Evolutionary conservation across 2,329 filamentous ascomycete genomes (phyloP).

Genomic region (Nemania sp.): DNA sequence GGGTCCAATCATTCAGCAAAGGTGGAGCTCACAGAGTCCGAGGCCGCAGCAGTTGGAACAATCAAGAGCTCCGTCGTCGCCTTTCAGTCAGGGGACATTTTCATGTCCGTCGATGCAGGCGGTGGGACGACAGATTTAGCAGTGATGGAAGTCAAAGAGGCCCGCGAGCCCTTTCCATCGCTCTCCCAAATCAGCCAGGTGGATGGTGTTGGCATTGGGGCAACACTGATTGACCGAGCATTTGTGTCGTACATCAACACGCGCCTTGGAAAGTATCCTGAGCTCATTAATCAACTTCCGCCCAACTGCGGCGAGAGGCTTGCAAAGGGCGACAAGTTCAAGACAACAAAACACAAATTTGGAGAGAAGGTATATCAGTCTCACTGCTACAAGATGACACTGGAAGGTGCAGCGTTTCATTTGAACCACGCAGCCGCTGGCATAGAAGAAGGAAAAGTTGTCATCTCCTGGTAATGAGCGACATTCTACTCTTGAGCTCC

Average conservation of each 20-base stretch:
- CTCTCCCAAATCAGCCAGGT: constrained; percentile 45
- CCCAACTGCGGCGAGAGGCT: constrained; percentile 44
- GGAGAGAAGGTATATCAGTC: constrained; percentile 50
- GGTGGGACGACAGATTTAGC: constrained; percentile 54
- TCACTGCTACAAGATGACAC: constrained; percentile 46
- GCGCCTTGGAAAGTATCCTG: constrained; percentile 44
- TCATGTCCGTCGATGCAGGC: constrained; percentile 51
- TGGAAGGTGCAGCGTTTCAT: constrained; percentile 50
- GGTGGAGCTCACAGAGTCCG: constrained; percentile 53
- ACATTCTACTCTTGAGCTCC: neutral
- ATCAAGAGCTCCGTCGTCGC: constrained; percentile 48
- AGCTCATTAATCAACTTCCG: constrained; percentile 43
- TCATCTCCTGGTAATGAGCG: constrained; percentile 43
- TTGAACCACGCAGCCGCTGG: constrained; percentile 45
- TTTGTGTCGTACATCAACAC: constrained; percentile 47
- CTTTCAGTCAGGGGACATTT: constrained; percentile 46
- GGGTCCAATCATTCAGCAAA: constrained; percentile 45
- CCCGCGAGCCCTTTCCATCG: constrained; percentile 34
- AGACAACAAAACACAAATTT: constrained; percentile 47
- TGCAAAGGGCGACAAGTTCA: constrained; percentile 46
- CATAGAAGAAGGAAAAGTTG: constrained; percentile 48
- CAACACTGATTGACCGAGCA: constrained; percentile 51
- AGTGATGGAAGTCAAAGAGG: constrained; percentile 47
- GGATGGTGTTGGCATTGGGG: constrained; percentile 51
- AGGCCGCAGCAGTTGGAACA: constrained; percentile 53